These are phyloP conservation scores for Coffea humblotiana DNA, from an alignment of 305 asterid genomes.

Conservation along the genomic window DNA sequence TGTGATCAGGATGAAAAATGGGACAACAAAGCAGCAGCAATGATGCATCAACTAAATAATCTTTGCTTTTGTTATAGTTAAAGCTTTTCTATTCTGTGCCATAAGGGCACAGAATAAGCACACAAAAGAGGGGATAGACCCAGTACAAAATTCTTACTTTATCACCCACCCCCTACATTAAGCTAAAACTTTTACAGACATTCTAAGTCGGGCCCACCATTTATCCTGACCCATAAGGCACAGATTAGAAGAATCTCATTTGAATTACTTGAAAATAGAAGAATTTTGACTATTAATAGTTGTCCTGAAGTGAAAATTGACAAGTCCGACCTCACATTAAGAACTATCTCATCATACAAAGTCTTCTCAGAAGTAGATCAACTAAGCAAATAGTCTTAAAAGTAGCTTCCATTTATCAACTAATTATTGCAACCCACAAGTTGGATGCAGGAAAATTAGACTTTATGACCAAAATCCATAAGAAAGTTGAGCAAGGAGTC, in stretches of 20 bases:
- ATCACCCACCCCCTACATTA: too few relatives aligned
- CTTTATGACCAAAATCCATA: neutral
- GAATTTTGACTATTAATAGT: neutral
- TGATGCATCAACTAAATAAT: neutral
- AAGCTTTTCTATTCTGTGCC: too few relatives aligned
- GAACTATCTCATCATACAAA: neutral
- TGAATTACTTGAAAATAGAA: neutral
- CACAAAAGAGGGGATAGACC: too few relatives aligned
- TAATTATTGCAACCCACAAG: neutral
- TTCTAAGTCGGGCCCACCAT: too few relatives aligned
- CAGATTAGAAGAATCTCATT: neutral
- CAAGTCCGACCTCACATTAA: neutral
- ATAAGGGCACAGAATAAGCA: too few relatives aligned
- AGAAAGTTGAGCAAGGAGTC: slow-evolving; percentile 12
- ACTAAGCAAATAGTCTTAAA: neutral
- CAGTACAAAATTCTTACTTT: too few relatives aligned
- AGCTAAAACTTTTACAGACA: too few relatives aligned
- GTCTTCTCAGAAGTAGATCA: neutral
- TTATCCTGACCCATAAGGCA: too few relatives aligned
- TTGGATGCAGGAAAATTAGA: neutral
- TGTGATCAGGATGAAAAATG: neutral
- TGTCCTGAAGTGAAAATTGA: neutral
- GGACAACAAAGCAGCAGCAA: neutral
- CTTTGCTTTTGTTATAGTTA: too few relatives aligned
- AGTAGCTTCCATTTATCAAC: neutral